Conservation (phyloP, 805 yeast genomes). For the Monosporozyma servazzii region DNA sequence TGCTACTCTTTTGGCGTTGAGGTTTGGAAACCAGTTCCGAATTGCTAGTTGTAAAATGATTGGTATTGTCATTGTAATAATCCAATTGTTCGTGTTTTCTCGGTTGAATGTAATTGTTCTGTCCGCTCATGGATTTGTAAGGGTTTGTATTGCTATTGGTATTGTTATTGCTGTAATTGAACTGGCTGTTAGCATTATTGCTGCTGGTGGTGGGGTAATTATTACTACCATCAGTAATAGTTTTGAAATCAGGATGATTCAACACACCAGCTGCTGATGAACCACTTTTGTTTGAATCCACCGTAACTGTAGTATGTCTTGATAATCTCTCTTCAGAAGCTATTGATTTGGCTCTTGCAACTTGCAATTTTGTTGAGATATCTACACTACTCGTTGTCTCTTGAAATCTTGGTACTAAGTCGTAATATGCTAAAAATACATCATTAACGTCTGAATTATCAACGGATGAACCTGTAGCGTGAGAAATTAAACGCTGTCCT, state of each 20-base stretch:
- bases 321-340: constrained; percentile 5
- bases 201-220: neutral
- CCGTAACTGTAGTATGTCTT: constrained; percentile 2
- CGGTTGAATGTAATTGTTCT: neutral
- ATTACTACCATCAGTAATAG: constrained; percentile 11
- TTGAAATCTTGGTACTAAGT: constrained; percentile 18
- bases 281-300: constrained; percentile 3
- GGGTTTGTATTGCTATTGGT: neutral
- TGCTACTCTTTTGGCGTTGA: constrained; percentile 17
- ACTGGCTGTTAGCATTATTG: neutral
- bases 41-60: neutral
- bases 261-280: neutral
- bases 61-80: neutral
- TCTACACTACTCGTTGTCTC: neutral
- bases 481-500: constrained; percentile 19
- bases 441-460: constrained; percentile 12
- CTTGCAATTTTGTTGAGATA: neutral
- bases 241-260: constrained; percentile 3
- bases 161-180: neutral
- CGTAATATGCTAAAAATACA: constrained; percentile 21
- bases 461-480: neutral
- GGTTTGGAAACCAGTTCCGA: neutral
- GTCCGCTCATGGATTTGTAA: neutral
- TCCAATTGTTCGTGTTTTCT: neutral
- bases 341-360: constrained; percentile 1